phyloP scores from a whole-genome alignment of 176 grass and related monocot species.

The Elymus sibiricus region DNA sequence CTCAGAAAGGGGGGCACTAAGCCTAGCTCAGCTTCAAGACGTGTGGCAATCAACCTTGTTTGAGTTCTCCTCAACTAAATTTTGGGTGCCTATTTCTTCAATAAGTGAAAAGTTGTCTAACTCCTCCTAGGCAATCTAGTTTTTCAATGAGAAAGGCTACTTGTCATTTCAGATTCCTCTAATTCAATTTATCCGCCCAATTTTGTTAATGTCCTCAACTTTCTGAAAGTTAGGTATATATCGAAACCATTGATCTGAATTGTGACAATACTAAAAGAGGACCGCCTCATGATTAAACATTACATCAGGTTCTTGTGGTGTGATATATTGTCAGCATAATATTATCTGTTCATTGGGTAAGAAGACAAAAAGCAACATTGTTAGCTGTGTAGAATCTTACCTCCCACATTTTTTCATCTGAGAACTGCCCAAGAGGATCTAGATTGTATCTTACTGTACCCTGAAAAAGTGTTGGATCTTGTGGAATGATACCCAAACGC shows the following conservation, averaged over 20 bases:
- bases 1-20: neutral
- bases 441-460: too few relatives aligned
- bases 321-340: conserved; percentile 1
- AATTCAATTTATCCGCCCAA: neutral
- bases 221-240: neutral
- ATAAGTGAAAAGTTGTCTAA: too few relatives aligned
- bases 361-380: neutral
- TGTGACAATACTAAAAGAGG: neutral
- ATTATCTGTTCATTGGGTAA: neutral
- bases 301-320: neutral
- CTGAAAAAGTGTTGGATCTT: too few relatives aligned
- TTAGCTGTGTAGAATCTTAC: too few relatives aligned
- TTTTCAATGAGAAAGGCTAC: neutral
- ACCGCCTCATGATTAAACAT: neutral
- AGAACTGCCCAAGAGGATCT: too few relatives aligned
- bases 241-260: neutral
- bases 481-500: too few relatives aligned
- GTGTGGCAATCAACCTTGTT: too few relatives aligned
- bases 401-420: too few relatives aligned
- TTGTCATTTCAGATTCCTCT: neutral
- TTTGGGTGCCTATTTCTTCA: neutral
- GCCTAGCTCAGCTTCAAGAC: too few relatives aligned
- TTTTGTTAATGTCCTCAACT: neutral
- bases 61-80: too few relatives aligned
- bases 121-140: neutral